Percentiles rank a stretch among this genome's conserved stretches.
phyloP scores from a whole-genome alignment of 495 filamentous ascomycete species.

The Penicillium coffeae region DNA sequence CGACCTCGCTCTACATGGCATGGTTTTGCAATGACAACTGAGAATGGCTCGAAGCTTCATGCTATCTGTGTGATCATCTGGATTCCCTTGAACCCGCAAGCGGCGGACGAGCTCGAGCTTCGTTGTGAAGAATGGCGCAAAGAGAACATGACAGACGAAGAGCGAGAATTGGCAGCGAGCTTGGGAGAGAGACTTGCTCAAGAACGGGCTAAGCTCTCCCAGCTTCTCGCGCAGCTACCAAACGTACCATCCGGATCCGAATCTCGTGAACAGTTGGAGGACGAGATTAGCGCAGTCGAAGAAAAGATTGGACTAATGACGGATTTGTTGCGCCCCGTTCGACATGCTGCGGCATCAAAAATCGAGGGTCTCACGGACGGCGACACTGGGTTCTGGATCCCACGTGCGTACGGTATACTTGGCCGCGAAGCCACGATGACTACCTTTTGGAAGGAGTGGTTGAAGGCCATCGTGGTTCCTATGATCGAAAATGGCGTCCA shows the following conservation, averaged over 20 bases:
- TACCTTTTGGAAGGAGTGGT: slow-evolving; percentile 98
- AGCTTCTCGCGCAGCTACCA: slow-evolving; percentile 78
- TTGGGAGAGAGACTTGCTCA: slow-evolving; percentile 85
- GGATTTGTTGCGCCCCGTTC: slow-evolving; percentile 85
- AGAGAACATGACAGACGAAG: slow-evolving; percentile 93
- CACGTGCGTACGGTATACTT: slow-evolving; percentile 87
- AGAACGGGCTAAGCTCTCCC: slow-evolving; percentile 85
- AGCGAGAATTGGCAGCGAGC: slow-evolving; percentile 89
- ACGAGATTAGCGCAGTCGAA: slow-evolving; percentile 91
- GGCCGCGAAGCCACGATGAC: slow-evolving; percentile 81
- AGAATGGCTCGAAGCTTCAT: slow-evolving; percentile 86
- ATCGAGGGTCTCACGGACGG: slow-evolving; percentile 96
- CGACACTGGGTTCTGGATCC: slow-evolving; percentile 95
- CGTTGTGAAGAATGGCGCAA: slow-evolving; percentile 92
- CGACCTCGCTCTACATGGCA: slow-evolving; percentile 94
- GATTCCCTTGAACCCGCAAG: slow-evolving; percentile 77
- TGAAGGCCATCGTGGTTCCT: slow-evolving; percentile 84
- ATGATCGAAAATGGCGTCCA: slow-evolving; percentile 87
- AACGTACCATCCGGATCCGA: slow-evolving; percentile 73
- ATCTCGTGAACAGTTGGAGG: slow-evolving; percentile 78
- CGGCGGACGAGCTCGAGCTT: slow-evolving; percentile 84
- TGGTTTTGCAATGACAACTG: slow-evolving; percentile 95
- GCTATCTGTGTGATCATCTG: slow-evolving; percentile 90
- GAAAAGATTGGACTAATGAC: slow-evolving; percentile 98
- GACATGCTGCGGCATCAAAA: slow-evolving; percentile 91